Base-by-base conservation (phyloP, 2,329 filamentous ascomycete genomes). In the Emericellopsis atlantica region DNA sequence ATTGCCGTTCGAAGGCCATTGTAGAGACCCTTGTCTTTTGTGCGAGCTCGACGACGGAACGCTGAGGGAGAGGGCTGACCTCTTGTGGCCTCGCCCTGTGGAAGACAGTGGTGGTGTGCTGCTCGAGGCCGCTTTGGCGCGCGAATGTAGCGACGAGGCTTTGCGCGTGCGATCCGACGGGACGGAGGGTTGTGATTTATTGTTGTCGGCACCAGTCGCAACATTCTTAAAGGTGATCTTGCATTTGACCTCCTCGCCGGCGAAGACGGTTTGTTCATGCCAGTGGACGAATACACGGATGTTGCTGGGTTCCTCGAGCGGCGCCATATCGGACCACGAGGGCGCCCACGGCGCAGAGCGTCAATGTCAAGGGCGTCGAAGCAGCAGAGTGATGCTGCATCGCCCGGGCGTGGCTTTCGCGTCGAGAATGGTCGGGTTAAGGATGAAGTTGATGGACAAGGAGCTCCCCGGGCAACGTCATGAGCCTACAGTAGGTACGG, bases 191-290 rank as follows among this genome's bases (percentile, higher is more conserved):
- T 48, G 46, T 37, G 43, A 47, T 43, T 48, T 55, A 37, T 55
- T 55, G 38, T 55, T 46, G 36, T 48, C 56, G 31, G 59, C 48
- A 32, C 63, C 65, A 39, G 73, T 56, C 34, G 76, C 72, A 47
- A 89, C 74, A 59, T 98, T 98, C 64, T 84, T 90, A 66, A 98
- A 98, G 39, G 86, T 95, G 60, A 98, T 94, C 50, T 81, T 88
- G 64, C 92, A 96, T 65, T 89, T 85, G 55, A 96, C 76, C 56
- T 95, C 84, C 69, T 98, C 92, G 62, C 92, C 92, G 43, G 92
- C 86, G 65, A 96, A 98, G 53, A 98, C 86, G 46, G 85, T 89
- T 60, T 90, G 81, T 57, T 94, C 85, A 60, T 87, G 83, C 84
- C 90, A 98, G 66, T 82, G 81, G 61, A 98, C 86, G 60, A 90